Base-by-base conservation (phyloP, 306 rosid genomes). In the Lupinus albus region DNA sequence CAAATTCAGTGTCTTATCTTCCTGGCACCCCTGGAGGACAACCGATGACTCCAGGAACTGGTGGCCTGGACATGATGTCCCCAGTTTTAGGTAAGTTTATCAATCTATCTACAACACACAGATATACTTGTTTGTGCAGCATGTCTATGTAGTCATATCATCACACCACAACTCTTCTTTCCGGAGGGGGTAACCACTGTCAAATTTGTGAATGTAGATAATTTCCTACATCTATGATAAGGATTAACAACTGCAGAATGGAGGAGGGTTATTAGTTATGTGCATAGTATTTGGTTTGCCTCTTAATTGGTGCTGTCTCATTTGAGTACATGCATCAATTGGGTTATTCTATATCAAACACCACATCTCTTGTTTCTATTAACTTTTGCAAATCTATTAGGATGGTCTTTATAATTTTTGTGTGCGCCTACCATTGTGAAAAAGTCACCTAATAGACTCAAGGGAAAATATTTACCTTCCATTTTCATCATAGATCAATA, bases 11-110 rank as follows among this genome's bases (percentile, higher is more conserved):
- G 17, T 86, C 95, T 59, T 94, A 86, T 85, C 96, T 94, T 82
- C 99, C 99, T 21, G 96, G 99, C 39, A 94, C 99, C 47, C 99
- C 99, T 62, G 99, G 99, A 59, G 99, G 99, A 78, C 99, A 90
- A 79, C 99, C 99, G 11, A 94, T 94, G 99, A 94, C 99, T 52
- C 99, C 97, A 14, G 99, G 99, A 71, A 86, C 96, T 67, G 99
- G 94, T 62, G 97, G 96, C 70, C 76, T 94, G 72, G 99, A 94
- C 76, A 84, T 83, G 77, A 91, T 94, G 97, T 94, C 99, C 70
- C 99, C 99, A 50, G 96, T 81, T 68, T 80, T 91, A 76, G 97
- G 99, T 86, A 55, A 35, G 73, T 54, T 52, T 53, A 14, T 53
- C 15, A 25, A 60, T 59, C n/a, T 15, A 4, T 61, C 13, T 48